Base-by-base conservation (phyloP, 1,284 basidiomycete genomes). In the Phylloboletellus chloephorus region DNA sequence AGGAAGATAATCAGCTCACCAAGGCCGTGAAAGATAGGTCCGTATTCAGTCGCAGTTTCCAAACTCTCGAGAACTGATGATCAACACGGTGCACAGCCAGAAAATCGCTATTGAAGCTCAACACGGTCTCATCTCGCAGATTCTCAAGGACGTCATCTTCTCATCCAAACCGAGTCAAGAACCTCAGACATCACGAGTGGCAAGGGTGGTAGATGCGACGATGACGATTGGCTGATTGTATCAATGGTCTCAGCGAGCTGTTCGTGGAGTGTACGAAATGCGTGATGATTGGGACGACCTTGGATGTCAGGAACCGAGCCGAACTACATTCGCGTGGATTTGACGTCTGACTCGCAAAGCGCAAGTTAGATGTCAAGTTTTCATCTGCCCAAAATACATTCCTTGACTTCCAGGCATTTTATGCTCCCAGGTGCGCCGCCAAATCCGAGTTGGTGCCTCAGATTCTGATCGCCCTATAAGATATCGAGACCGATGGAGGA, bases 31-130 rank as follows among this genome's bases (percentile, higher is more conserved):
- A 81, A 60, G 91, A 96, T 58, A 84, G 87, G 89, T 88, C 44
- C 33, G 74, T 63, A 7, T 28, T 31, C 31, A 13, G 21, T 19
- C 35, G 10, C 20, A 6, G 24, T 19, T 35, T 21, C 37, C 6
- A 12, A 13, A 0, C 11, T 22, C 6, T 7, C 12, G 9, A 15
- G 7, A 5, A 16, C 22, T 42, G 19, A 47, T 9, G n/a, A n/a
- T 22, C 22, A 5, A 28, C 32, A 8, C n/a, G 33, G 40, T 37
- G 39, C 22, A 36, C 53, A 94, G 91, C 54, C 79, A 76, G 23
- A 90, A 88, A 55, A 86, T 96, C 40, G 80, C 90, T 0, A 74
- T 80, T 7, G 92, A 97, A 58, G 88, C 87, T 0, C 88, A 94
- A 54, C 92, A 96, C 54, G 93, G 90, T 1, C 76, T 96, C 43